Conservation (phyloP, 352 stramenopile genomes). For the Saprolegnia diclina region DNA sequence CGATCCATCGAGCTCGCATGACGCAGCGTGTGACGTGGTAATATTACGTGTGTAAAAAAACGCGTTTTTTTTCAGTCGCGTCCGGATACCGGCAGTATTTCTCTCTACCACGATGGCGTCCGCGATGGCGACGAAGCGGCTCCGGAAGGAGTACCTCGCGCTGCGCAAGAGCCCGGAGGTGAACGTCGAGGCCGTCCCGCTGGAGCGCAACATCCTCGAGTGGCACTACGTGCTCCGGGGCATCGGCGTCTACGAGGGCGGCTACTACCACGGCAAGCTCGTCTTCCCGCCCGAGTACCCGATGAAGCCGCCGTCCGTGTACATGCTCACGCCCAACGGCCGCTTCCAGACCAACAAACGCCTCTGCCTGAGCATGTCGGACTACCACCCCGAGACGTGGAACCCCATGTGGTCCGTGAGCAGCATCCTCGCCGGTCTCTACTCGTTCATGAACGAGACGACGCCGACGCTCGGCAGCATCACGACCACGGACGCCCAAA, state of each 20-base stretch:
- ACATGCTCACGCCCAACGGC: slow-evolving; percentile 93
- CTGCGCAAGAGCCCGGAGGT: slow-evolving; percentile 87
- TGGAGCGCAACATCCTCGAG: slow-evolving; percentile 93
- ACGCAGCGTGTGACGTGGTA: no score
- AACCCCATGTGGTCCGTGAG: slow-evolving; percentile 95
- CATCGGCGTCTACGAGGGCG: slow-evolving; percentile 77
- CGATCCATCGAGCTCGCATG: no score
- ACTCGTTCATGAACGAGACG: slow-evolving; percentile 88
- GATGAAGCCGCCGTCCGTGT: slow-evolving; percentile 92
- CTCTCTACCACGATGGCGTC: slow-evolving; percentile 48
- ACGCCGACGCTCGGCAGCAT: slow-evolving; percentile 84
- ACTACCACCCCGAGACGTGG: slow-evolving; percentile 95
- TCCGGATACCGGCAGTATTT: no score
- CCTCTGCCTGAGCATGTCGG: slow-evolving; percentile 93
- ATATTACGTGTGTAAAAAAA: no score
- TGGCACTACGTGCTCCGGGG: slow-evolving; percentile 94
- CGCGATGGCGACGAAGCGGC: slow-evolving; percentile 80
- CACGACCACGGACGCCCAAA: slow-evolving; percentile 76
- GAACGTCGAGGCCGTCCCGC: slow-evolving; percentile 85
- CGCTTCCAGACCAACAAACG: slow-evolving; percentile 93
- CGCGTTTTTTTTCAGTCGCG: no score
- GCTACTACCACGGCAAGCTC: slow-evolving; percentile 88
- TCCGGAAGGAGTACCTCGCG: slow-evolving; percentile 90
- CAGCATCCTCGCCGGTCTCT: slow-evolving; percentile 93
- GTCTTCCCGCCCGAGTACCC: slow-evolving; percentile 94